Conservation (phyloP, 2,329 filamentous ascomycete species). For the Xylariomycetidae sp. region DNA sequence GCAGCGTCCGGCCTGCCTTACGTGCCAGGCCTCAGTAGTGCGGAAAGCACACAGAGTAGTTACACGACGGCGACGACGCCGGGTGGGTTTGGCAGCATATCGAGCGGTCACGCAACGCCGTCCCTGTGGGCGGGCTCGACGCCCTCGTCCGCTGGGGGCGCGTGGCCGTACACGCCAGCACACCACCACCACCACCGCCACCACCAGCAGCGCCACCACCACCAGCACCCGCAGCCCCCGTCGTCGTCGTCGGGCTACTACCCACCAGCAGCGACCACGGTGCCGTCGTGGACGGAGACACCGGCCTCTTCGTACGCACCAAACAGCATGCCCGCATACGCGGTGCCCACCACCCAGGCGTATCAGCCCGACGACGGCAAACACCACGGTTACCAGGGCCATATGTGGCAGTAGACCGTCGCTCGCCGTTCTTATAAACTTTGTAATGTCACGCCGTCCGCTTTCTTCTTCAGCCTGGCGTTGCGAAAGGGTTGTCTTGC, state of each 20-base stretch:
- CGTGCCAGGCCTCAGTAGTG: neutral
- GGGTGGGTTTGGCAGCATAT: constrained; percentile 7
- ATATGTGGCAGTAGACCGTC: no score
- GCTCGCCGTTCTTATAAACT: no score
- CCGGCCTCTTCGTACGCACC: neutral
- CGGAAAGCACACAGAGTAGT: neutral
- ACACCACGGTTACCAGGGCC: no score
- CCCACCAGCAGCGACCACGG: neutral
- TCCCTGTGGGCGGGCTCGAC: constrained; percentile 11
- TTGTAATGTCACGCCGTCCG: no score
- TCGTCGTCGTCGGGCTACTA: constrained; percentile 5
- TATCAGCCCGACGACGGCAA: neutral
- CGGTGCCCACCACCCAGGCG: neutral
- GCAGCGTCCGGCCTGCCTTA: constrained; percentile 2
- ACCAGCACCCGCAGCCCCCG: constrained; percentile 6
- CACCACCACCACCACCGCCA: neutral
- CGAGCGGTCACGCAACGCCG: constrained; percentile 8
- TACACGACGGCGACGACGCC: no score
- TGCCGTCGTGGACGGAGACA: neutral
- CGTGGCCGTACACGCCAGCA: constrained; percentile 2
- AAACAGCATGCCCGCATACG: no score
- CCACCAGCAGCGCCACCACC: neutral
- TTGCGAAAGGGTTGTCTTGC: no score
- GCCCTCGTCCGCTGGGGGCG: neutral
- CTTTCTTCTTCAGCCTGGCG: no score